Conservation (phyloP, 148 eudicot genomes). For the Beta vulgaris region DNA sequence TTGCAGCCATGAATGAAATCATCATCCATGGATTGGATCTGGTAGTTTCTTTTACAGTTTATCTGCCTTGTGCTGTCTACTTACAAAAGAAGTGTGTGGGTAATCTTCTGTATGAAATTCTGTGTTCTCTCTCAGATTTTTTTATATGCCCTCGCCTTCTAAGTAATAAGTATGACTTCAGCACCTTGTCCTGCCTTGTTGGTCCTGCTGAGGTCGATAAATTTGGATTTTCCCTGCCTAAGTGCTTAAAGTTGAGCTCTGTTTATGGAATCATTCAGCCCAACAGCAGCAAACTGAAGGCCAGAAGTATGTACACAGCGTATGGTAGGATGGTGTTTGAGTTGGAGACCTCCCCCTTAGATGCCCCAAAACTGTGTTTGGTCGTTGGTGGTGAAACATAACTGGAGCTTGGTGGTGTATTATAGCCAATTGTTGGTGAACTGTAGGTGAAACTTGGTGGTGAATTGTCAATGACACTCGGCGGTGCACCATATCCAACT, state of each 20-base stretch:
- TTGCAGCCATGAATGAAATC: neutral
- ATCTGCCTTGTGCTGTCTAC: neutral
- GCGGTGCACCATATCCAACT: too few relatives aligned
- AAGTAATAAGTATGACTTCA: neutral
- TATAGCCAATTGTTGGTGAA: slow-evolving; percentile 28
- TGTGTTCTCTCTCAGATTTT: neutral
- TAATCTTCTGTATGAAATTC: neutral
- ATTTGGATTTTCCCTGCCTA: neutral
- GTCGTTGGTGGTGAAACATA: neutral
- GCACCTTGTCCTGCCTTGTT: slow-evolving; percentile 12
- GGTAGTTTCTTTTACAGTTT: slow-evolving; percentile 8
- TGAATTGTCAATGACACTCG: too few relatives aligned
- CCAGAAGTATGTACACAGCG: slow-evolving; percentile 22
- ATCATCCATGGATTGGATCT: neutral
- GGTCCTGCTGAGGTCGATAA: slow-evolving; percentile 2
- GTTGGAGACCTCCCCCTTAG: slow-evolving; percentile 32
- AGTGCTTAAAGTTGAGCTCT: slow-evolving; percentile 1
- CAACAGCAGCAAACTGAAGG: slow-evolving; percentile 24
- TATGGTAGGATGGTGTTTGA: slow-evolving; percentile 29
- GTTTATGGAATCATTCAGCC: slow-evolving; percentile 10
- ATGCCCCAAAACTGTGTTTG: slow-evolving; percentile 28
- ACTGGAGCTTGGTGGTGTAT: too few relatives aligned
- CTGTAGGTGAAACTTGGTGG: slow-evolving; percentile 23
- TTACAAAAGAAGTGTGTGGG: neutral
- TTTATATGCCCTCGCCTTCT: neutral